Conservation (phyloP, 1,284 basidiomycete genomes). For the Ustanciosporium gigantosporum region DNA sequence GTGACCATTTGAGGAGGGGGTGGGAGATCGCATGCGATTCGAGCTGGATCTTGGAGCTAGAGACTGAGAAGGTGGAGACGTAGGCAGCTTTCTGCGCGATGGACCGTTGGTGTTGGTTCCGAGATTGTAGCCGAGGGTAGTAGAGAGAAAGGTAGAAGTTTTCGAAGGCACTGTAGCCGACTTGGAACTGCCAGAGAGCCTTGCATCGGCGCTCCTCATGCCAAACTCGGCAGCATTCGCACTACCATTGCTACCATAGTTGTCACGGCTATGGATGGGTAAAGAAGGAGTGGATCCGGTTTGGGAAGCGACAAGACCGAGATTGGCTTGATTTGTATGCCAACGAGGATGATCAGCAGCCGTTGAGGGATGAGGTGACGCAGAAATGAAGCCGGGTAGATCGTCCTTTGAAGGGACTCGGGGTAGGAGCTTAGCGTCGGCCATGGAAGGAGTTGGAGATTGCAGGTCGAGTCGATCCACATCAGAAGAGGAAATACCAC, state of each 20-base stretch:
- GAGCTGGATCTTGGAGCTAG: no score
- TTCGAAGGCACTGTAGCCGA: no score
- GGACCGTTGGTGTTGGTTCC: no score
- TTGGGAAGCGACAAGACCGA: no score
- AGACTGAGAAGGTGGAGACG: background rate
- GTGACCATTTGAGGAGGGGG: background rate
- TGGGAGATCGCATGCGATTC: no score
- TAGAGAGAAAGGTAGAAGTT: no score
- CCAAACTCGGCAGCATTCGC: background rate
- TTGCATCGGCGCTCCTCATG: background rate
- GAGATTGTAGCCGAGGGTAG: background rate
- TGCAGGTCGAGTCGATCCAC: conserved; percentile 20
- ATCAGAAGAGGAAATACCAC: conserved; percentile 27
- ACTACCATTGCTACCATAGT: no score
- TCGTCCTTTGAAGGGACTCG: conserved; percentile 33
- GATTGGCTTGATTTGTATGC: no score
- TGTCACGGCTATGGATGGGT: no score
- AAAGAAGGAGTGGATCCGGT: no score
- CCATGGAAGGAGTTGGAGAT: conserved; percentile 30
- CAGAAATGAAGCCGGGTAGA: conserved; percentile 5
- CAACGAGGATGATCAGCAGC: no score
- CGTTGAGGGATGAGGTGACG: no score
- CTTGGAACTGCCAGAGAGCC: background rate
- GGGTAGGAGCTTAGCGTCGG: conserved; percentile 26
- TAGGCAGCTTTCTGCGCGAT: background rate